Base-by-base conservation (phyloP, 352 stramenopile species). In the Poterioochromonas sp. region DNA sequence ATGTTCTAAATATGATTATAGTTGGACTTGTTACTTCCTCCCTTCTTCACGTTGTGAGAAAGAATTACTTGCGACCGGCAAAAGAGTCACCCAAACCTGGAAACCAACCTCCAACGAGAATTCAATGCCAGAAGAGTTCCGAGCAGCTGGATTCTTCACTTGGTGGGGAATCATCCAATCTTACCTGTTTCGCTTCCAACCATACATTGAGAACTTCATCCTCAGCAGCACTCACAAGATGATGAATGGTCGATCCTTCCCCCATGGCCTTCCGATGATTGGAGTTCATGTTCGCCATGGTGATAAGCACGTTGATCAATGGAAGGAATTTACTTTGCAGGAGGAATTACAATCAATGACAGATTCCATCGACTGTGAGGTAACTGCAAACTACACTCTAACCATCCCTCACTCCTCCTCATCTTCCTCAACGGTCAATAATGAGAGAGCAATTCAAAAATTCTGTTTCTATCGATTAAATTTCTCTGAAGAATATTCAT, bases 211-310 rank as follows among this genome's bases (percentile, higher is more conserved):
- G 32, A 29, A 71, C 3, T 47, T 43, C 26, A 71, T 71, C 11
- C 5, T 34, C 2, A 22, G 26, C 15, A 2, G 29, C 12, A n/a
- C 34, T 29, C 8, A 41, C 3, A 29, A 35, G 39, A 71, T 44
- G 32, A 1, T 43, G 2, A 41, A 22, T 3, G 34, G 34, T 12
- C 11, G 15, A 22, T 11, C 8, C 2, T 71, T 71, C 32, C n/a
- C 62, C 5, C 26, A 43, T 8, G 62, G 62, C 32, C 62, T 71
- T 5, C 32, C 62, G n/a, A 71, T 71, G 26, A 29, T 29, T 41
- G 62, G 62, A 22, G 41, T 71, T 11, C 62, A 71, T 71, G 62
- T 71, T 35, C 15, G 62, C 2, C 34, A 71, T 29, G 62, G 62
- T 47, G 62, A 71, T 44, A 71, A 71, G 32, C 32, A 44, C 26